Base-by-base conservation (phyloP, 208 protist genomes). In the Acanthamoeba healyi region DNA sequence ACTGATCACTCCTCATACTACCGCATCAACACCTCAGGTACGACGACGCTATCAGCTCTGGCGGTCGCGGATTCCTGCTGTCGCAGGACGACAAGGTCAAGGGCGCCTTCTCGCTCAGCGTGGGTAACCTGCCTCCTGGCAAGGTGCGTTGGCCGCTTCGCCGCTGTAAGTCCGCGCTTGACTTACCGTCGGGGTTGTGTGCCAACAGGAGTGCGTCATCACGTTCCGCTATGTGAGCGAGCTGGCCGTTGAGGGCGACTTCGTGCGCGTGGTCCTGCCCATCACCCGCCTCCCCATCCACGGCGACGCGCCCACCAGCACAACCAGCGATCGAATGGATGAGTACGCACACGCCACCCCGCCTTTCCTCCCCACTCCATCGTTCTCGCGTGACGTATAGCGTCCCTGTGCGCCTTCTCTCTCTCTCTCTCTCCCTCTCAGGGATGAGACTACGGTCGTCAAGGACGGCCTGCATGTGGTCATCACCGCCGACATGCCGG, bases 221-320 rank as follows among this genome's bases (percentile, higher is more conserved):
- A 95, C 58, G 9, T 93, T 95, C 70, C 95, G 58, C 14, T 96
- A 95, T 63, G 42, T 96, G 34, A 74, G 67, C 19, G 94, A 96
- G 67, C 93, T 96, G 34, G 40, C 65, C 24, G 22, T 95, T 0
- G 87, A 95, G 14, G 77, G 72, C 46, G 58, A 82, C 3, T 56
- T 82, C 49, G 49, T 95, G 24, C 32, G 56, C 24, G 92, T 96
- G 19, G 10, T 88, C 2, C 65, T 96, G 9, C 95, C 95, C 32
- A 96, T 90, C 38, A 54, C 51, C 17, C 86, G 95, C 42, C 88
- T 72, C 7, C 81, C 92, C 34, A 74, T 90, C 29, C 6, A 15
- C 19, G 81, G 32, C 51, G 19, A 38, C 10, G n/a, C 29, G 24
- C 36, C 24, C 70, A 49, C 22, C 36, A 7, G 29, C 32, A n/a